Base-by-base conservation (phyloP, 108 stramenopile genomes). In the Craspedostauros australis region DNA sequence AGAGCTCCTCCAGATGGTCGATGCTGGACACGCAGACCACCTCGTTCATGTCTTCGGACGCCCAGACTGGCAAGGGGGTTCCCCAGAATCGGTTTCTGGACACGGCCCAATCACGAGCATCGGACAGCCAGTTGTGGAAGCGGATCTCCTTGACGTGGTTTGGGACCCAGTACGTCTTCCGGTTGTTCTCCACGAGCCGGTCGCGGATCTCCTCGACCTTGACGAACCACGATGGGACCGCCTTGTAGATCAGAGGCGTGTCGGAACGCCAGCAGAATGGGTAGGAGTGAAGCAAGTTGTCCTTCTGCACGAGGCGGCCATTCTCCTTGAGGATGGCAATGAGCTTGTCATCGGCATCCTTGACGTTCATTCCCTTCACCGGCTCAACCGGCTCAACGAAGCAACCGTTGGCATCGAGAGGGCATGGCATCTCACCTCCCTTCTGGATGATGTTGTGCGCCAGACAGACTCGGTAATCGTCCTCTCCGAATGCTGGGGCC, bases 211-310 rank as follows among this genome's bases (percentile, higher is more conserved):
- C 82, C 53, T 96, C 96, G 32, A 99, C 96, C 50, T 82, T 88
- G 42, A 99, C 82, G 48, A 99, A 99, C 97, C 97, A 98, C 11
- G 94, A 95, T n/a, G 96, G 97, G 0, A 99, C 96, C 1, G 96
- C 96, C 73, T 96, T 95, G 93, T 99, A 99, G 57, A 99, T 99
- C 41, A 99, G 77, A 5, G 99, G 99, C 3, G 99, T 99, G 64
- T 98, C 97, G 4, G 95, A 96, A 39, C 99, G 66, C 97, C 97
- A 99, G 70, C 99, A 99, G 73, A 95, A 99, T 3, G 99, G 99
- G 68, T 99, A 99, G 33, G 82, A 82, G 86, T 99, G 99, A 61
- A 75, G 69, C 50, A 96, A 69, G 45, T 73, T 67, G 59, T 84
- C 95, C 66, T 98, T 98, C 39, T 91, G 81, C 0, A 98, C 85